phyloP scores from a whole-genome alignment of 2,329 filamentous ascomycete species.

The Fusarium sacchari region DNA sequence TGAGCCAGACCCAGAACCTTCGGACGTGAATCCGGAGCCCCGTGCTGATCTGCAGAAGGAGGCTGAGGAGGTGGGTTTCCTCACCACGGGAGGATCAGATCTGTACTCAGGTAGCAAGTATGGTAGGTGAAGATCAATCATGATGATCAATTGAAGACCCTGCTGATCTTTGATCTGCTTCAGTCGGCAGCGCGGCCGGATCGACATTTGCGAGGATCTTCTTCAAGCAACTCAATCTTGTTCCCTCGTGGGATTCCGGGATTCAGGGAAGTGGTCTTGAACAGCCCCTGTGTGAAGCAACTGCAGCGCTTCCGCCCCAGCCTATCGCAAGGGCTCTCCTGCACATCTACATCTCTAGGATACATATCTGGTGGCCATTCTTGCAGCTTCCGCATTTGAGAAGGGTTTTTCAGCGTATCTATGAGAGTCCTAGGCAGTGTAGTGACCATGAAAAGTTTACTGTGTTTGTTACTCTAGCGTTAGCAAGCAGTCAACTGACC shows the following conservation, averaged over 20 bases:
- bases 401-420: neutral
- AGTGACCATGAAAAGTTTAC: neutral
- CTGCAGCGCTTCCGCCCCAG: neutral
- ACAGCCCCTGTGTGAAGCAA: neutral
- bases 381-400: neutral
- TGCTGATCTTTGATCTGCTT: neutral
- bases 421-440: neutral
- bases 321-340: neutral
- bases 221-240: constrained; percentile 1
- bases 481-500: neutral
- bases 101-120: neutral
- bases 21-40: neutral
- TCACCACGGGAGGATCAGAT: neutral
- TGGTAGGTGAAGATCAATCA: neutral
- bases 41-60: neutral
- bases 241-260: neutral
- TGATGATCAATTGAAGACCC: too few relatives aligned
- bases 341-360: neutral
- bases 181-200: constrained; percentile 9
- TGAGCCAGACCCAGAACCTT: neutral
- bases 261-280: neutral
- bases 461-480: accelerated
- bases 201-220: constrained; percentile 11
- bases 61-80: constrained; percentile 4
- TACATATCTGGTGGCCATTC: neutral